A percentile compares a stretch with the other conserved stretches of the same genome.
phyloP scores from a whole-genome alignment of 73 alveolate species.

The Blepharisma japonicum region DNA sequence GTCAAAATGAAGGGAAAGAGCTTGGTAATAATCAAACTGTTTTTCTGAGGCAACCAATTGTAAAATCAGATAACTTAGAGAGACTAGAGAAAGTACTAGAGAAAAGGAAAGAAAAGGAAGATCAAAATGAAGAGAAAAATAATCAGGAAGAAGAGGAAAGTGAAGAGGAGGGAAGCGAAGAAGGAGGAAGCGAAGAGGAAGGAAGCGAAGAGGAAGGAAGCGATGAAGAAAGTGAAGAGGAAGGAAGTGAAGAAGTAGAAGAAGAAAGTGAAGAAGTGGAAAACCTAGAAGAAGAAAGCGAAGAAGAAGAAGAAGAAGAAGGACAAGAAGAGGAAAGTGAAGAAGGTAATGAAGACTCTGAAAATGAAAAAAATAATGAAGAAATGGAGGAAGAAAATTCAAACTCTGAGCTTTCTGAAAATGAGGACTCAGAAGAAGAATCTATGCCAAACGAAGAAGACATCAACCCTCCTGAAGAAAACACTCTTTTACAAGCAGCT shows the following conservation, averaged over 20 bases:
- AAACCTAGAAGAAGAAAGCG: constrained; percentile 48
- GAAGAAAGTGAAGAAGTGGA: constrained; percentile 54
- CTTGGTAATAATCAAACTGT: constrained; percentile 37
- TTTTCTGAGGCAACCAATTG: constrained; percentile 52
- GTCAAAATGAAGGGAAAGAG: constrained; percentile 42
- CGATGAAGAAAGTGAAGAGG: constrained; percentile 42
- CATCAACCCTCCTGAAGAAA: constrained; percentile 20
- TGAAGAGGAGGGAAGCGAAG: constrained; percentile 55
- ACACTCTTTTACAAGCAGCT: background rate
- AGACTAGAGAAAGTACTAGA: constrained; percentile 38
- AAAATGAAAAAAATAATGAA: constrained; percentile 21
- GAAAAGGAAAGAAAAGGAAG: constrained; percentile 26
- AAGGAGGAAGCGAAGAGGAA: constrained; percentile 54
- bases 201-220: constrained; percentile 54
- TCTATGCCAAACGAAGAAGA: constrained; percentile 9
- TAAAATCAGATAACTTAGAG: constrained; percentile 46
- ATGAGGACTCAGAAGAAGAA: constrained; percentile 25
- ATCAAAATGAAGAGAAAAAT: constrained; percentile 40
- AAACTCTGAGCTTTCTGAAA: background rate
- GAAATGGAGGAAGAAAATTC: background rate
- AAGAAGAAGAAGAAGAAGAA: constrained; percentile 49
- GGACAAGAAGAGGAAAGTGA: too few species aligned
- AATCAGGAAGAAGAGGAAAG: constrained; percentile 49
- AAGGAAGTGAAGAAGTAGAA: constrained; percentile 54
- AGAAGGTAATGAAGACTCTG: constrained; percentile 40